Evolutionary conservation across 1,284 basidiomycete genomes (phyloP).

Genomic region (Butyriboletus appendiculatus): DNA sequence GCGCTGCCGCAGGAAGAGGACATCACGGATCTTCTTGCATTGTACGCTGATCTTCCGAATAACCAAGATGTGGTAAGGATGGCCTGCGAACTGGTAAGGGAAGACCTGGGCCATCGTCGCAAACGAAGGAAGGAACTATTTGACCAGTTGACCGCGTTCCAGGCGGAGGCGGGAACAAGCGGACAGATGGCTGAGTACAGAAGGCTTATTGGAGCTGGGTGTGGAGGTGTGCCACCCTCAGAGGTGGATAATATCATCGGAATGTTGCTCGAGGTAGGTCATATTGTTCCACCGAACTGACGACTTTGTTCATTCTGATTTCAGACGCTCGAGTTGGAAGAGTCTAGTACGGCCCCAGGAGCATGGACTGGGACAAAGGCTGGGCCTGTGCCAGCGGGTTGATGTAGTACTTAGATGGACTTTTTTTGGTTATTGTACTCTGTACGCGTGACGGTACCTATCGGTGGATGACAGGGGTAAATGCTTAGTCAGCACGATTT

Average conservation of each 20-base stretch:
- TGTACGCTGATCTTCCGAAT: conserved; percentile 58
- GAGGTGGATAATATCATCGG: conserved; percentile 86
- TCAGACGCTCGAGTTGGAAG: conserved; percentile 74
- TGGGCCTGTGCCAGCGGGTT: conserved; percentile 25
- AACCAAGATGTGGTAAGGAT: conserved; percentile 58
- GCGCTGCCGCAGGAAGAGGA: conserved; percentile 52
- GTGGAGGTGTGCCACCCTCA: conserved; percentile 81
- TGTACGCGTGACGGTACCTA: background rate
- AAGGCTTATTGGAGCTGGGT: conserved; percentile 82
- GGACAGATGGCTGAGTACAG: conserved; percentile 88
- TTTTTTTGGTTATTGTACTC: conserved; percentile 20
- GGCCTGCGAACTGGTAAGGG: conserved; percentile 61
- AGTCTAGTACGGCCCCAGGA: conserved; percentile 57
- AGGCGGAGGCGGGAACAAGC: conserved; percentile 87
- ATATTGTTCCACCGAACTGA: background rate
- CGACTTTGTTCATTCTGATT: conserved; percentile 3
- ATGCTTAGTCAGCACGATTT: conserved; percentile 24
- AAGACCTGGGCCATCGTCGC: conserved; percentile 64
- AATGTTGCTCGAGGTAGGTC: conserved; percentile 78
- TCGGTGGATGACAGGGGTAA: conserved; percentile 3
- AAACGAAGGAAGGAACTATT: conserved; percentile 72
- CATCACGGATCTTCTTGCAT: conserved; percentile 58
- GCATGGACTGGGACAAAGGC: conserved; percentile 39
- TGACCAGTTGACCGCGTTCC: conserved; percentile 74
- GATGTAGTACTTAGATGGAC: conserved; percentile 2